These are phyloP conservation scores for Ceratocystis alfenasii DNA, from an alignment of 2,329 filamentous ascomycete species.

Conservation along the genomic window DNA sequence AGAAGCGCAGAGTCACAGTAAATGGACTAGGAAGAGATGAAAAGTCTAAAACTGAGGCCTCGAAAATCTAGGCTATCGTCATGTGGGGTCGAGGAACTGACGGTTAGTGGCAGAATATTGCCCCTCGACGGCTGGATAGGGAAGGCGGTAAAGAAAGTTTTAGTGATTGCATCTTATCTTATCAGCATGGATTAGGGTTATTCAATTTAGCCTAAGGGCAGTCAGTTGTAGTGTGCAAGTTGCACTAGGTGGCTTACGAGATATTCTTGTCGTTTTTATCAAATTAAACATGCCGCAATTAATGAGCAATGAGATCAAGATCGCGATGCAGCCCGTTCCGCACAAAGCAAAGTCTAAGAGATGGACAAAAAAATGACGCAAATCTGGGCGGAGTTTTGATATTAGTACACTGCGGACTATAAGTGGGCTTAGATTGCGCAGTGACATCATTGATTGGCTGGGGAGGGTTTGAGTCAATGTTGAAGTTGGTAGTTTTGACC, in stretches of 20 bases:
- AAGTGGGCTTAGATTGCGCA: background rate
- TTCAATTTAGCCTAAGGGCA: background rate
- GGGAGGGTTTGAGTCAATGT: background rate
- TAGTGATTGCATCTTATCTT: constrained; percentile 15
- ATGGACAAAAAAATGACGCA: background rate
- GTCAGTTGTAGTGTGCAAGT: background rate
- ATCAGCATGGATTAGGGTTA: background rate
- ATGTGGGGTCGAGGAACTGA: constrained; percentile 19
- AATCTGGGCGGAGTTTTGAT: background rate
- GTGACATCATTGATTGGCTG: constrained; percentile 11
- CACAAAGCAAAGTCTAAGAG: background rate
- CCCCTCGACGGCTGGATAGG: background rate
- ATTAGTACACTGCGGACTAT: background rate
- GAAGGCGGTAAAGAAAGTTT: constrained; percentile 17
- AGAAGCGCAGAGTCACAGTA: background rate
- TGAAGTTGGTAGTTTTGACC: too few species aligned
- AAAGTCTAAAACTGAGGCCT: background rate
- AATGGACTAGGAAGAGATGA: background rate
- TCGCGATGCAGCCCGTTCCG: background rate
- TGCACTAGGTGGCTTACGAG: background rate
- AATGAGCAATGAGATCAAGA: background rate
- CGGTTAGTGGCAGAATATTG: constrained; percentile 16
- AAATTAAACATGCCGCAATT: too few species aligned
- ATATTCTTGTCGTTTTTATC: too few species aligned
- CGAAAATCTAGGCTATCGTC: constrained; percentile 21